These are phyloP conservation scores for Monosporozyma solicola DNA, from an alignment of 805 yeast genomes.

Conservation along the genomic window DNA sequence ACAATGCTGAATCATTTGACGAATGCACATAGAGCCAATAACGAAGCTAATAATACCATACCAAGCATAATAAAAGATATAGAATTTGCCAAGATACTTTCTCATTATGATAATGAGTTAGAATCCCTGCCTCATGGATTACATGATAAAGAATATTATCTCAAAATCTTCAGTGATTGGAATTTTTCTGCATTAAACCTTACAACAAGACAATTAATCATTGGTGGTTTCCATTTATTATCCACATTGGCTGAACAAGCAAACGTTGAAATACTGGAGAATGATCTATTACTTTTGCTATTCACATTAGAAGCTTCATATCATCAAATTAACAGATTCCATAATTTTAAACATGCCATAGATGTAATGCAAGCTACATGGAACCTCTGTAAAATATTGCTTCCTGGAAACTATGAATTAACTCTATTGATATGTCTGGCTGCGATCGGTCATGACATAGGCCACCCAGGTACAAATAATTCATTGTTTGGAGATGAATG, in stretches of 20 bases:
- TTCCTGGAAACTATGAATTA: slow-evolving; percentile 32
- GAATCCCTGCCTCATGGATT: slow-evolving; percentile 1
- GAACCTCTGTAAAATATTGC: slow-evolving; percentile 35
- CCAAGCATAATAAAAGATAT: slow-evolving; percentile 17
- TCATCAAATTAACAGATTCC: slow-evolving; percentile 81
- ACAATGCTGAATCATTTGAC: slow-evolving; percentile 21
- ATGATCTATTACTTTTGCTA: slow-evolving; percentile 49
- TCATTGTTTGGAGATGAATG: slow-evolving; percentile 52
- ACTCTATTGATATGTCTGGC: slow-evolving; percentile 60
- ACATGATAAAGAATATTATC: slow-evolving; percentile 4
- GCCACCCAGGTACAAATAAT: slow-evolving; percentile 95
- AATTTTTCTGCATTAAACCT: slow-evolving; percentile 24
- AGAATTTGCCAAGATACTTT: slow-evolving; percentile 10
- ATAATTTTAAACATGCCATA: slow-evolving; percentile 90
- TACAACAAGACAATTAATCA: slow-evolving; percentile 19
- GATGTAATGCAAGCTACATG: slow-evolving; percentile 91
- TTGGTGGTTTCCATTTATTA: slow-evolving; percentile 21
- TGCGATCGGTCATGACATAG: slow-evolving; percentile 90
- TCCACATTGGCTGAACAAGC: slow-evolving; percentile 14
- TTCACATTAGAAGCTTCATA: slow-evolving; percentile 69
- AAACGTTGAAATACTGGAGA: slow-evolving; percentile 25
- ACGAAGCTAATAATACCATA: slow-evolving; percentile 1
- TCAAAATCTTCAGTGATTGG: slow-evolving; percentile 21
- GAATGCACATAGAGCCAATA: background rate
- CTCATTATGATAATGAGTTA: background rate